Base-by-base conservation (phyloP, 768 basidiomycete species). In the Kwoniella shandongensis region DNA sequence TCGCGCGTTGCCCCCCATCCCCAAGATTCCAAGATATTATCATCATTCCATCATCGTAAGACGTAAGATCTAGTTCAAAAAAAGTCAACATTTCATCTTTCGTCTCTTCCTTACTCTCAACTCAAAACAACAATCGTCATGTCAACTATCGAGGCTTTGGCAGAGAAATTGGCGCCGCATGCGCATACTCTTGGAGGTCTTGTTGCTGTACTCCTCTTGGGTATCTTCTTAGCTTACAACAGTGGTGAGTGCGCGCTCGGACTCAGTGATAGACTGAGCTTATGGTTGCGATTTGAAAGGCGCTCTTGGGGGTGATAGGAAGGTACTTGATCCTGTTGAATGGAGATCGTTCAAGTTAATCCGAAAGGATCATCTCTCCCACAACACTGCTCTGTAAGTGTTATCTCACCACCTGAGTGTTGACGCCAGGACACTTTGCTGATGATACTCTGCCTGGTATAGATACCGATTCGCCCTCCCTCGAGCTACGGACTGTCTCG, bases 381-480 rank as follows among this genome's bases (percentile, higher is more conserved):
- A 88, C 62, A 99, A 99, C 79, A 99, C 96, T 36, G 94, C 96
- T 70, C 82, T 91, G 91, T 97, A 62, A 57, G 86, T 51, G n/a
- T 27, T 27, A 30, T 4, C 11, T 54, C 6, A 25, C n/a, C n/a
- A n/a, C 32, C 32, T 32, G 32, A 32, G 7, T 32, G 6, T 32
- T 32, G 32, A 13, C 32, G n/a, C n/a, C n/a, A n/a, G n/a, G n/a
- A n/a, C n/a, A n/a, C n/a, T n/a, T n/a, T n/a, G n/a, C n/a, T n/a
- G n/a, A n/a, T n/a, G n/a, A 32, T 44, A 6, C 2, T 15, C 17
- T 40, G 13, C 10, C 22, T 32, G 26, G 13, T n/a, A 40, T 70
- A 96, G 93, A 66, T 97, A 98, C 81, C 91, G 91, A 56, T 96
- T 96, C 78, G 85, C 82, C 22, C 82, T 97, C 17, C 89, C 90